Evolutionary conservation across 1,284 basidiomycete species (phyloP).

Genomic region (Flammula alnicola): DNA sequence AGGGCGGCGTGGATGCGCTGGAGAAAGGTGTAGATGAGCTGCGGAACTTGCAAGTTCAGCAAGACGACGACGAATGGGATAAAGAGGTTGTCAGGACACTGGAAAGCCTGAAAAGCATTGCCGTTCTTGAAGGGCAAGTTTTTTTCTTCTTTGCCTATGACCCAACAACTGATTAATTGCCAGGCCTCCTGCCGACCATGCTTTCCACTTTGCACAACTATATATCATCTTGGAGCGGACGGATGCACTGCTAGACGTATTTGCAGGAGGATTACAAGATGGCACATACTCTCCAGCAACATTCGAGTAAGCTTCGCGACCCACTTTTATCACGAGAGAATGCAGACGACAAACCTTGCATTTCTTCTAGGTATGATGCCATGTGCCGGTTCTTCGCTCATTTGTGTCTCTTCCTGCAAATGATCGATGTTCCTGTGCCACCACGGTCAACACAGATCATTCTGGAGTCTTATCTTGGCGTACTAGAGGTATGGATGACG

Average conservation of each 20-base stretch:
- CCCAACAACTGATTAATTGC: background rate
- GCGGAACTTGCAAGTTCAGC: conserved; percentile 38
- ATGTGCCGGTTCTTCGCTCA: conserved; percentile 94
- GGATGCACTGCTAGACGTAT: conserved; percentile 71
- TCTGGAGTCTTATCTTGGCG: conserved; percentile 87
- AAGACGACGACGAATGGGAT: conserved; percentile 68
- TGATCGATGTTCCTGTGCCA: conserved; percentile 78
- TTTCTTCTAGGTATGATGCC: conserved; percentile 57
- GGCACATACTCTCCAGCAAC: conserved; percentile 51
- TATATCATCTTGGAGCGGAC: conserved; percentile 84
- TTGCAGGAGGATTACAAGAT: conserved; percentile 64
- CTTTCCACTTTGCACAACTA: conserved; percentile 87
- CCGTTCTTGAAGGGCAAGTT: conserved; percentile 64
- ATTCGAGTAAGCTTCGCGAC: conserved; percentile 76
- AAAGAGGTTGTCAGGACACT: conserved; percentile 58
- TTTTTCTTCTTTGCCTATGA: conserved; percentile 9
- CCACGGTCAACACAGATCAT: conserved; percentile 81
- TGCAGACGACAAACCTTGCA: background rate
- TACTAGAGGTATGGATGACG: conserved; percentile 69
- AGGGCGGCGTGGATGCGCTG: conserved; percentile 49
- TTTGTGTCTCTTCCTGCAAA: conserved; percentile 87
- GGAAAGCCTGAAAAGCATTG: conserved; percentile 54
- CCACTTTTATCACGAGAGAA: too few species aligned
- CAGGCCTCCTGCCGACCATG: conserved; percentile 74
- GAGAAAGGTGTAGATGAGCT: conserved; percentile 39